These are phyloP conservation scores for Aphanomyces stellatus DNA, from an alignment of 352 stramenopile genomes.

Conservation along the genomic window DNA sequence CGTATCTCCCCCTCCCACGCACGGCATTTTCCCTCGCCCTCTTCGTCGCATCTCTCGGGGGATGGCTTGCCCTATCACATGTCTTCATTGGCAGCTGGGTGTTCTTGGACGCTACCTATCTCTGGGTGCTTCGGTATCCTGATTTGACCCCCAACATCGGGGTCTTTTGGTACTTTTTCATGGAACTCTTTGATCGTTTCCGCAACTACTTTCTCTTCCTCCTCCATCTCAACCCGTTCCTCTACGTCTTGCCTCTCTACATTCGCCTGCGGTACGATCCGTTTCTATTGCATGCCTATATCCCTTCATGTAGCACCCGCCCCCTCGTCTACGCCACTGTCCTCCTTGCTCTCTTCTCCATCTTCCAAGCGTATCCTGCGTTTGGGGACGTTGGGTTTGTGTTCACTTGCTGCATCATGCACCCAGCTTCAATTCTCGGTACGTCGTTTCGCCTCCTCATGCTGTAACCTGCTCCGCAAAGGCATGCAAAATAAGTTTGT, in stretches of 20 bases:
- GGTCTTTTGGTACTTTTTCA: conserved; percentile 87
- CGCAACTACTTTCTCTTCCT: conserved; percentile 78
- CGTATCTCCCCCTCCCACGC: not conserved
- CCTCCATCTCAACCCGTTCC: conserved; percentile 65
- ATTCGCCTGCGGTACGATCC: conserved; percentile 54
- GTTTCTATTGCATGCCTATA: not conserved
- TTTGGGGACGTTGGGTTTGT: conserved; percentile 80
- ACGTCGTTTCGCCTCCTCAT: not conserved
- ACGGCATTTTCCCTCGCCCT: not conserved
- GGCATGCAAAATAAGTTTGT: conserved; percentile 72
- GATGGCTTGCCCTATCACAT: not conserved
- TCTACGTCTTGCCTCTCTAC: conserved; percentile 75
- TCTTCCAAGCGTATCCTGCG: conserved; percentile 73
- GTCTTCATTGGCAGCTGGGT: not conserved
- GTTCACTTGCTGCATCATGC: conserved; percentile 46
- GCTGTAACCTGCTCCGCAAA: conserved; percentile 25
- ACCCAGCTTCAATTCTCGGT: conserved; percentile 77
- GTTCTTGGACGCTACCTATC: conserved; percentile 52
- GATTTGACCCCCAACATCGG: conserved; percentile 79
- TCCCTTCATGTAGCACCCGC: conserved; percentile 32
- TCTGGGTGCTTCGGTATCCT: conserved; percentile 70
- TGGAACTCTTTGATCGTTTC: conserved; percentile 82
- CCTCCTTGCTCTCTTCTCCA: conserved; percentile 59
- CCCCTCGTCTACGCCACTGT: conserved; percentile 58
- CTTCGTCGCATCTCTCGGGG: not conserved